Evolutionary conservation across 306 rosid genomes (phyloP).

Genomic region (Mucuna pruriens): DNA sequence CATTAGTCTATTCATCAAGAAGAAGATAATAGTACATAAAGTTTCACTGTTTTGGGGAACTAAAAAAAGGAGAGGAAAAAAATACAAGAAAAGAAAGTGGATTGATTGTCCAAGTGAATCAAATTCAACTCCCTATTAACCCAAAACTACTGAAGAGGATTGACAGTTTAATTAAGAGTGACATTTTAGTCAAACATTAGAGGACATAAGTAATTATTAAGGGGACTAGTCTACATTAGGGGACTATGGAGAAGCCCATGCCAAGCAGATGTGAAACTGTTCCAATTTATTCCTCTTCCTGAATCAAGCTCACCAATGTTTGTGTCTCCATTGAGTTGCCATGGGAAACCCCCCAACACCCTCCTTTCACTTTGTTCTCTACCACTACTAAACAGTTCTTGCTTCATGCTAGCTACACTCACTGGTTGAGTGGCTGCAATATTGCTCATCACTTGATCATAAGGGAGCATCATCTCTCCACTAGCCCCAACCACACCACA

Average conservation of each 20-base stretch:
- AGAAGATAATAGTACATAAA: slow-evolving; percentile 37
- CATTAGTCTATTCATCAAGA: slow-evolving; percentile 49
- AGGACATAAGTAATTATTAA: slow-evolving; percentile 31
- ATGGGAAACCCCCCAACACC: slow-evolving; percentile 77
- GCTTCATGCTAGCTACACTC: slow-evolving; percentile 77
- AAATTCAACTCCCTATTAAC: slow-evolving; percentile 41
- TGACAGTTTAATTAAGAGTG: slow-evolving; percentile 26
- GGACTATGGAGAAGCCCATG: slow-evolving; percentile 89
- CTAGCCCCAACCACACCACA: slow-evolving; percentile 32
- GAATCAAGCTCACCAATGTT: slow-evolving; percentile 61
- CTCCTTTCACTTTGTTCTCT: slow-evolving; percentile 54
- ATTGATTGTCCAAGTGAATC: slow-evolving; percentile 48
- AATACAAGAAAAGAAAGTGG: slow-evolving; percentile 11
- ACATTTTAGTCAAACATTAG: slow-evolving; percentile 38
- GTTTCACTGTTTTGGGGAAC: slow-evolving; percentile 21
- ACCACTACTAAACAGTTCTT: slow-evolving; percentile 59
- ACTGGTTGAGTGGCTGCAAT: slow-evolving; percentile 61
- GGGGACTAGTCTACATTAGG: slow-evolving; percentile 69
- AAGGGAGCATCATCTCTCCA: slow-evolving; percentile 57
- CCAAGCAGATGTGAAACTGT: slow-evolving; percentile 69
- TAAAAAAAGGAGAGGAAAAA: background rate
- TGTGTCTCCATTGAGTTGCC: slow-evolving; percentile 72
- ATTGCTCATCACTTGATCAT: slow-evolving; percentile 59
- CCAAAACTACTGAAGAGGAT: slow-evolving; percentile 36
- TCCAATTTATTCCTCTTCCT: slow-evolving; percentile 75